A percentile compares a stretch with the other conserved stretches of the same genome.
phyloP scores from a whole-genome alignment of 805 yeast species.

The Suhomyces emberorum region DNA sequence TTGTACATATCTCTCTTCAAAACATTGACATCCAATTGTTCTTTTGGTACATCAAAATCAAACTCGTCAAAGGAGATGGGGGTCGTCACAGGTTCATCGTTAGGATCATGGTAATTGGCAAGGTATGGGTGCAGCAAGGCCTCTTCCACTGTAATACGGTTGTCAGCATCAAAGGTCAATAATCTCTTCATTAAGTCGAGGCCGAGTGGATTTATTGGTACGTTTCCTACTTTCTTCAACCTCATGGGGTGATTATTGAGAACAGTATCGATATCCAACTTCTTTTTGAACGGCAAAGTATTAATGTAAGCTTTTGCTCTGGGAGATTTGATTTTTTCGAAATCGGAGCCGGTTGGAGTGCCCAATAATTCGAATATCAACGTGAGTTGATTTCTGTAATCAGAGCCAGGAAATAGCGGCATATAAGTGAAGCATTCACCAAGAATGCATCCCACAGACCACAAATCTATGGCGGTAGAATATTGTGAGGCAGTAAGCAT shows the following conservation, averaged over 20 bases:
- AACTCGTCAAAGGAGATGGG: conserved; percentile 27
- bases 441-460: conserved; percentile 78
- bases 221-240: conserved; percentile 11
- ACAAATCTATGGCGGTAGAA: conserved; percentile 72
- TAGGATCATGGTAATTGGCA: conserved; percentile 14
- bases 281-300: conserved; percentile 20
- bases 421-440: conserved; percentile 63
- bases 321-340: conserved; percentile 17
- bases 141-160: conserved; percentile 9
- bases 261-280: conserved; percentile 14
- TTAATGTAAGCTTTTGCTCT: conserved; percentile 26
- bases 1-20: conserved; percentile 9
- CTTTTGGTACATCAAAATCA: conserved; percentile 20
- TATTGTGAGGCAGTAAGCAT: conserved; percentile 73
- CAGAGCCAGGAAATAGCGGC: conserved; percentile 75
- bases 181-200: conserved; percentile 19
- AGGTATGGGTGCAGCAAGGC: conserved; percentile 11
- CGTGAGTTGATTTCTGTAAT: conserved; percentile 65
- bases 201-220: conserved; percentile 23
- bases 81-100: conserved; percentile 26
- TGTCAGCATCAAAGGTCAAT: conserved; percentile 7
- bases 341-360: conserved; percentile 46
- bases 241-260: conserved; percentile 22
- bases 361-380: conserved; percentile 68
- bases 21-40: conserved; percentile 6